phyloP scores from a whole-genome alignment of 129 eudicot genomes.

The Pseudognaphalium luteoalbum region DNA sequence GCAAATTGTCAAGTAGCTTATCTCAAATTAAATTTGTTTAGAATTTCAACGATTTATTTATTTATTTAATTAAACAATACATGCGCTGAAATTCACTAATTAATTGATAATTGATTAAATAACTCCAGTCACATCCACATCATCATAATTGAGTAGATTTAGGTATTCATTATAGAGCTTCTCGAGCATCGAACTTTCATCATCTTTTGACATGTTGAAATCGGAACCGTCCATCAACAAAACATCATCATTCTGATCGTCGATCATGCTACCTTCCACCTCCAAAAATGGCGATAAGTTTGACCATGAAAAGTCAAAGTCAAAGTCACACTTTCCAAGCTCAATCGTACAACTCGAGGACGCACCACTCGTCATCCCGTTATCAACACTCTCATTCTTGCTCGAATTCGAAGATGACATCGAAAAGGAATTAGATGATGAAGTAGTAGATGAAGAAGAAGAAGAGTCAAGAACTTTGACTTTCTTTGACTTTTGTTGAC shows the following conservation, averaged over 20 bases:
- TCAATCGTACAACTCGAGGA: constrained; percentile 17
- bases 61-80: background rate
- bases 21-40: background rate
- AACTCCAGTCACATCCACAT: background rate
- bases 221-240: constrained; percentile 21
- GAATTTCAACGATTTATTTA: background rate
- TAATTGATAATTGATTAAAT: background rate
- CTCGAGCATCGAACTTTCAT: constrained; percentile 28
- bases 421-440: background rate
- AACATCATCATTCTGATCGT: constrained; percentile 4
- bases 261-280: constrained; percentile 12
- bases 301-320: constrained; percentile 35
- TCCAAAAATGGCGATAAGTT: constrained; percentile 20
- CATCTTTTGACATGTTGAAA: constrained; percentile 14
- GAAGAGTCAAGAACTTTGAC: constrained; percentile 6
- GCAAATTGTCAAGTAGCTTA: background rate
- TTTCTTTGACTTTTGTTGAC: constrained; percentile 20
- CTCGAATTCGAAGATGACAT: background rate
- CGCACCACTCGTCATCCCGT: background rate
- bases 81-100: background rate
- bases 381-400: constrained; percentile 1
- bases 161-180: constrained; percentile 24
- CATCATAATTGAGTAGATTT: constrained; percentile 20
- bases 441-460: constrained; percentile 10
- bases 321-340: constrained; percentile 14